Percentiles rank a stretch among this genome's conserved stretches.
Evolutionary conservation across 352 stramenopile genomes (phyloP).

Genomic region (Pythium vanterpoolii): DNA sequence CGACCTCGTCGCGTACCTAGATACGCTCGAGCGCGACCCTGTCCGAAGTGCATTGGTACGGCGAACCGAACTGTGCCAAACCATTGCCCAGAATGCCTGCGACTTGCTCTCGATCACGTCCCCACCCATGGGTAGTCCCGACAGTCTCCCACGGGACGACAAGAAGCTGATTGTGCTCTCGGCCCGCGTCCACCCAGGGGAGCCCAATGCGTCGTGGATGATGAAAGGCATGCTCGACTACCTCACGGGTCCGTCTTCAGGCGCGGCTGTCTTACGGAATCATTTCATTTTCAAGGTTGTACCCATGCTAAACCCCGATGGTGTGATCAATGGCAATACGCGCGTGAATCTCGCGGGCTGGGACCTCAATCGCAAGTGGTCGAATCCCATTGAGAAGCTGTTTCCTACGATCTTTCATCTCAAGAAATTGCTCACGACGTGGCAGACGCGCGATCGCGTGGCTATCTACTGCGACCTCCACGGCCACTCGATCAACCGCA

Average conservation of each 20-base stretch:
- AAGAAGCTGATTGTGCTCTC: slow-evolving; percentile 80
- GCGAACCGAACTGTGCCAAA: slow-evolving; percentile 80
- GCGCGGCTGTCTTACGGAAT: slow-evolving; percentile 60
- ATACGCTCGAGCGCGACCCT: slow-evolving; percentile 50
- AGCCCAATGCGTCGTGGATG: slow-evolving; percentile 89
- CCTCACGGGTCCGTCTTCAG: slow-evolving; percentile 61
- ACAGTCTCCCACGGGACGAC: slow-evolving; percentile 42
- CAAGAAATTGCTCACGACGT: slow-evolving; percentile 63
- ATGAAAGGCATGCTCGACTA: slow-evolving; percentile 93
- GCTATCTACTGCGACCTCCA: slow-evolving; percentile 84
- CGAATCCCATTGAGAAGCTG: slow-evolving; percentile 68
- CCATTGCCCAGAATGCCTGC: slow-evolving; percentile 76
- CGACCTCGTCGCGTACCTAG: slow-evolving; percentile 73
- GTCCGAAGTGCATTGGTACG: slow-evolving; percentile 39
- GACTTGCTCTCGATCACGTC: slow-evolving; percentile 89
- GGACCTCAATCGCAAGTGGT: slow-evolving; percentile 84
- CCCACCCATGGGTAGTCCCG: slow-evolving; percentile 26
- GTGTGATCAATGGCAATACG: slow-evolving; percentile 91
- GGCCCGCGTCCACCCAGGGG: slow-evolving; percentile 85
- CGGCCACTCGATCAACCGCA: slow-evolving; percentile 78
- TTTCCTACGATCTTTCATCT: slow-evolving; percentile 81
- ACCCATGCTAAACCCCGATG: slow-evolving; percentile 92
- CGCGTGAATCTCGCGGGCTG: slow-evolving; percentile 82
- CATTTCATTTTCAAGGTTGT: slow-evolving; percentile 90
- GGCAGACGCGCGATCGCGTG: slow-evolving; percentile 56